Conservation (phyloP, 345 rosid genomes). For the Aegle marmelos region DNA sequence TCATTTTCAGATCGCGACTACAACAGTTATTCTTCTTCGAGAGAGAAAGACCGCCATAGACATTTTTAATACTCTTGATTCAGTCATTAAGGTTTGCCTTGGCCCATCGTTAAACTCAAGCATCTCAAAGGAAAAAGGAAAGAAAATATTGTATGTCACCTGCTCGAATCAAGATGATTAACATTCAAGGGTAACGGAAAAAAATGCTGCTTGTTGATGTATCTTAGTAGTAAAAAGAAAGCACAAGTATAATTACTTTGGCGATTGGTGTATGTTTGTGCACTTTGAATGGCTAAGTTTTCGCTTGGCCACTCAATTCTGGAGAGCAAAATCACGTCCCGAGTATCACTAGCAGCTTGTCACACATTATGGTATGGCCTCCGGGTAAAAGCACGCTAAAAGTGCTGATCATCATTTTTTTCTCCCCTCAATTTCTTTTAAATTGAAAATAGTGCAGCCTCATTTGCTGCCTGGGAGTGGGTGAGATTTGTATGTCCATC, state of each 20-base stretch:
- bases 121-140: background rate
- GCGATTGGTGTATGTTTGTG: background rate
- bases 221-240: background rate
- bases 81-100: background rate
- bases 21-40: slow-evolving; percentile 51
- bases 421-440: no score
- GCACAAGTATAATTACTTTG: background rate
- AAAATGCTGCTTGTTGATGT: background rate
- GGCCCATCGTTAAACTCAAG: background rate
- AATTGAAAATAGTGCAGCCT: no score
- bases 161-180: background rate
- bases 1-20: slow-evolving; percentile 51
- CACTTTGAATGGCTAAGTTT: background rate
- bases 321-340: background rate
- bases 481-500: background rate
- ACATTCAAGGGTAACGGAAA: no score
- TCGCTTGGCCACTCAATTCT: background rate
- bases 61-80: slow-evolving; percentile 35
- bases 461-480: no score
- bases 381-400: background rate
- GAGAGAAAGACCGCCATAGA: slow-evolving; percentile 65
- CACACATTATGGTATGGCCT: background rate
- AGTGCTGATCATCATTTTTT: background rate
- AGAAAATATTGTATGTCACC: background rate
- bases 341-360: background rate